These are phyloP conservation scores for Chalciporus chontae DNA, from an alignment of 768 basidiomycete species.

Conservation along the genomic window DNA sequence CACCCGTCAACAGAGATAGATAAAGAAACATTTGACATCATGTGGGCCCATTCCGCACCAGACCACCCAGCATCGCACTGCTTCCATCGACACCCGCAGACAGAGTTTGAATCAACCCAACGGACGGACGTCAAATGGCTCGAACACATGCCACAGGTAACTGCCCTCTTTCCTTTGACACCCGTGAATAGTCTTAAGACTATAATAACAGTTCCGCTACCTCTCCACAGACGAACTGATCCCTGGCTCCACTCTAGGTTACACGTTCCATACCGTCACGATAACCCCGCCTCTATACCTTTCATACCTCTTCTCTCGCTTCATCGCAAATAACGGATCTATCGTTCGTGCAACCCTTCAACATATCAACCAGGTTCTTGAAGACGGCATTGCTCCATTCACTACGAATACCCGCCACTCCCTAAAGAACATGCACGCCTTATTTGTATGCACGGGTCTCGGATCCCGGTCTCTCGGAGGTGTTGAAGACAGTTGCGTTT, in stretches of 20 bases:
- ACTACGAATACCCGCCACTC: background rate
- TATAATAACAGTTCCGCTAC: conserved; percentile 25
- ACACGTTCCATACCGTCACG: conserved; percentile 59
- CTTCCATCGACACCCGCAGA: conserved; percentile 58
- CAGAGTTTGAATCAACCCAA: conserved; percentile 46
- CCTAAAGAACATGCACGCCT: background rate
- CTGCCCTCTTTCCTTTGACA: conserved; percentile 4
- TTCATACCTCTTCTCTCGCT: conserved; percentile 52
- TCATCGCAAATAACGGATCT: conserved; percentile 52
- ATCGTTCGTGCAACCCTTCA: conserved; percentile 56
- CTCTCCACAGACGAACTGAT: conserved; percentile 39
- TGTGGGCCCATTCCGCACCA: conserved; percentile 67
- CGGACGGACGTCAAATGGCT: conserved; percentile 24
- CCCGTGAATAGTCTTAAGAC: no score
- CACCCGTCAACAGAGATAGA: conserved; percentile 49
- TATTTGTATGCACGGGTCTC: conserved; percentile 62
- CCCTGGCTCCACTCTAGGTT: conserved; percentile 42
- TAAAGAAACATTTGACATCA: conserved; percentile 59
- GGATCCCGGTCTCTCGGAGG: conserved; percentile 46
- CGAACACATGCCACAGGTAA: conserved; percentile 50
- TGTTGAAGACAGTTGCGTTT: conserved; percentile 41
- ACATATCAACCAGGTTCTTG: conserved; percentile 56
- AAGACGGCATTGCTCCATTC: conserved; percentile 5
- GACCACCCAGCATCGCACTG: conserved; percentile 47
- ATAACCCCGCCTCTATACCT: conserved; percentile 65